Base-by-base conservation (phyloP, 164 flowering plant species). In the Dillenia suffruticosa region DNA sequence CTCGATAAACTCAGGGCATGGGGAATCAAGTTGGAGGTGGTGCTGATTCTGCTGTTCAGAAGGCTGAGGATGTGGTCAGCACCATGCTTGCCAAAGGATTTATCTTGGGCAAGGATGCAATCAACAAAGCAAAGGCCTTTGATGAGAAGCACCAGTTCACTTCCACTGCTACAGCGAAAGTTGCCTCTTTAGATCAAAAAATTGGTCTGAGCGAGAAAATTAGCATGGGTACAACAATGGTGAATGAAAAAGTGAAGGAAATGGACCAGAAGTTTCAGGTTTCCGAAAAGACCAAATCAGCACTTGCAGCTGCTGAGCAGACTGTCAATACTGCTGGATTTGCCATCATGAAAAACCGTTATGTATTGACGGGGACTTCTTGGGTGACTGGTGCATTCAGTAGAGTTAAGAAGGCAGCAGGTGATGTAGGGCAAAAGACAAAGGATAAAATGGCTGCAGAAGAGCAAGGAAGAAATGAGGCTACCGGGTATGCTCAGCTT, bases 41-140 rank as follows among this genome's bases (percentile, higher is more conserved):
- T 55, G 70, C 82, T 57, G 91, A 77, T 62, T 82, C 97, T 59
- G 95, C 89, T 49, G 61, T 87, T 11, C 87, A 82, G 51, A 90
- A 89, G 75, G 94, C 98, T 19, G 96, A 93, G 74, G 98, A 93
- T 73, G 94, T 93, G 57, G 96, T 93, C 50, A 83, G 78, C 64
- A 62, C 86, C 70, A 89, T 93, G 97, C 76, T 93, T 50, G 96
- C 92, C 3, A 90, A 87, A 76, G 97, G 98, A 43, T 88, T 81
- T 61, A 78, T 89, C 57, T 68, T 93, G 56, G 96, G 98, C 40
- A 90, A 93, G 71, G 98, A 89, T 74, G 94, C 96, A 6, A 66
- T 93, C 46, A 70, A 61, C 68, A 86, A 82, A 66, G 97, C 97
- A 22, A 94, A 86, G 78, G n/a, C 79, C 44, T 82, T 94, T 47